These are phyloP conservation scores for Dothideomycetidae sp. DNA, from an alignment of 2,329 filamentous ascomycete genomes.

Conservation along the genomic window DNA sequence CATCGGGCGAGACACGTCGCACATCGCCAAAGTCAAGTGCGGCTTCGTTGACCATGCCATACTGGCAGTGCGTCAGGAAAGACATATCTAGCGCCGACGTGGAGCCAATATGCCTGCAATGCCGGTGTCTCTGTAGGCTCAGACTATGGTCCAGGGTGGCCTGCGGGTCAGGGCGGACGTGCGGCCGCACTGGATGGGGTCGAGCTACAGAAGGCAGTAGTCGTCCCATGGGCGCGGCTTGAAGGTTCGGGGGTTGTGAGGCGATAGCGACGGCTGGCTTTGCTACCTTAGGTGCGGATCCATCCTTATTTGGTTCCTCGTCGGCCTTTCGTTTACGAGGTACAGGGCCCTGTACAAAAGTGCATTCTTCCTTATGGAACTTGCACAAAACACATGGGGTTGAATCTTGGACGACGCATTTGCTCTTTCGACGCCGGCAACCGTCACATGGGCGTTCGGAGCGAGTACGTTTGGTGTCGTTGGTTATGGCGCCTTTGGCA, in stretches of 20 bases:
- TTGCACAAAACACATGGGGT: conserved; percentile 62
- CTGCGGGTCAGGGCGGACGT: conserved; percentile 1
- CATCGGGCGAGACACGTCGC: conserved; percentile 60
- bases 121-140: conserved; percentile 62
- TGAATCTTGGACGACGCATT: conserved; percentile 66
- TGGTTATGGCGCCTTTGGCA: conserved; percentile 1
- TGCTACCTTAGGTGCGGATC: conserved; percentile 14
- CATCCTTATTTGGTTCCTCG: conserved; percentile 29
- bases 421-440: conserved; percentile 58
- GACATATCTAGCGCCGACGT: conserved; percentile 74
- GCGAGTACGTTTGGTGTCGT: conserved; percentile 6
- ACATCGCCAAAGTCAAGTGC: conserved; percentile 49
- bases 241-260: background rate
- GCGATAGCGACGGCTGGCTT: conserved; percentile 1
- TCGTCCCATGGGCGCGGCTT: background rate
- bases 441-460: conserved; percentile 46
- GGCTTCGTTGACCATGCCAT: conserved; percentile 70
- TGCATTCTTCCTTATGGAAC: conserved; percentile 64
- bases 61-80: conserved; percentile 66
- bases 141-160: conserved; percentile 33
- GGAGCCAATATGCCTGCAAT: conserved; percentile 69
- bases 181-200: background rate
- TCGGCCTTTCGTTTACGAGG: conserved; percentile 68
- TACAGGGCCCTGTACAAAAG: conserved; percentile 60
- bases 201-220: background rate